phyloP scores from a whole-genome alignment of 352 stramenopile genomes.

The Phytophthora rubi region DNA sequence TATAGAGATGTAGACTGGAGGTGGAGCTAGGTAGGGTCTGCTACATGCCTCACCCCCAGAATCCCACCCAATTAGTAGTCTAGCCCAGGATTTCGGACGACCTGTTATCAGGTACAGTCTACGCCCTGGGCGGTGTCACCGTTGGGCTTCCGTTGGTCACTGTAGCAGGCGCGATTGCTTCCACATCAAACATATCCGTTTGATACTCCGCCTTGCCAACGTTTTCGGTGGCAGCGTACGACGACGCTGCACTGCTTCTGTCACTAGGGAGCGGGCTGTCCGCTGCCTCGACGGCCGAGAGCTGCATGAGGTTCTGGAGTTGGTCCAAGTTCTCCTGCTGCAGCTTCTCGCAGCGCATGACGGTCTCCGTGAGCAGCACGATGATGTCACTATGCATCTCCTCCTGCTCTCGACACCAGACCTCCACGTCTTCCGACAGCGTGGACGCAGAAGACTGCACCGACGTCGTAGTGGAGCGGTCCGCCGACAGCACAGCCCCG shows the following conservation, averaged over 20 bases:
- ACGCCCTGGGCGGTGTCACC: conserved; percentile 11
- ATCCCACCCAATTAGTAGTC: conserved; percentile 17
- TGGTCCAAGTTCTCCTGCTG: conserved; percentile 87
- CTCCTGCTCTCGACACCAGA: conserved; percentile 83
- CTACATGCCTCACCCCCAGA: conserved; percentile 16
- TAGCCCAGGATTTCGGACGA: conserved; percentile 17
- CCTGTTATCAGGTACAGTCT: background rate
- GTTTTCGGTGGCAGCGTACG: conserved; percentile 24
- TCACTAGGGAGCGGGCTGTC: conserved; percentile 32
- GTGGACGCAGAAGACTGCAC: conserved; percentile 62
- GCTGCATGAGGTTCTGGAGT: conserved; percentile 84
- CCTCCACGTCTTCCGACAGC: conserved; percentile 79
- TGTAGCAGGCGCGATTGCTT: conserved; percentile 13
- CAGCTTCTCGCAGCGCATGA: conserved; percentile 80
- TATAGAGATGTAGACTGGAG: conserved; percentile 31
- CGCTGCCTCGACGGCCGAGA: conserved; percentile 33
- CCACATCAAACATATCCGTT: conserved; percentile 16
- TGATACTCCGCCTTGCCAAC: conserved; percentile 14
- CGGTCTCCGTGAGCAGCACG: conserved; percentile 81
- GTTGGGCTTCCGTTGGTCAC: conserved; percentile 3
- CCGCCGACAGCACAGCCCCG: conserved; percentile 9
- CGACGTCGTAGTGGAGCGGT: conserved; percentile 53
- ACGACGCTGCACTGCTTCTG: conserved; percentile 31
- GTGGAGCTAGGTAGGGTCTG: background rate
- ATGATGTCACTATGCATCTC: conserved; percentile 88